These are phyloP conservation scores for Trichomonas vaginalis DNA, from an alignment of 208 protist genomes.

Conservation along the genomic window DNA sequence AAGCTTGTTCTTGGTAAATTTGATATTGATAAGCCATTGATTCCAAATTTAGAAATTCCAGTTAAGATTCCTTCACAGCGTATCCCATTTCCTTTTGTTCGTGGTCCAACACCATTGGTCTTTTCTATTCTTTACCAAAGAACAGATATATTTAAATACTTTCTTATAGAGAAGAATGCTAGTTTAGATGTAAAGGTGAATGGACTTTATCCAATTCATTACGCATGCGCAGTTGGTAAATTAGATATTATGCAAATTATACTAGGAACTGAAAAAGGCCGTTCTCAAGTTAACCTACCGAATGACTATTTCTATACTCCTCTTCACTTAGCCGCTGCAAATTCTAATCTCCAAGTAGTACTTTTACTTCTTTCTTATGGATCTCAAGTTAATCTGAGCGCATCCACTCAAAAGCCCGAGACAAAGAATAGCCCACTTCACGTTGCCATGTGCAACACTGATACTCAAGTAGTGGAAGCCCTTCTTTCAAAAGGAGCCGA, in stretches of 20 bases:
- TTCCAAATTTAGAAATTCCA: neutral
- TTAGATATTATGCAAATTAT: neutral
- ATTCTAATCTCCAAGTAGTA: neutral
- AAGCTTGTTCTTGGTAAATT: neutral
- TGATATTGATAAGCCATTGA: neutral
- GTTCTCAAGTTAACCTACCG: neutral
- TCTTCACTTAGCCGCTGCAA: neutral
- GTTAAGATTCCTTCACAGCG: neutral
- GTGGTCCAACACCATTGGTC: neutral
- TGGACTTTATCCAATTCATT: neutral
- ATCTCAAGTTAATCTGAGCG: neutral
- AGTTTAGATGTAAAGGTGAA: neutral
- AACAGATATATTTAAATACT: slow-evolving; percentile 1
- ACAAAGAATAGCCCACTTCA: neutral
- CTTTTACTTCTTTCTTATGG: neutral
- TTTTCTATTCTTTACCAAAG: neutral
- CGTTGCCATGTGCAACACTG: neutral
- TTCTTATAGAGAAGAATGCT: neutral
- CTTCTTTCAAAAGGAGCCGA: neutral
- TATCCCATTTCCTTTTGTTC: neutral
- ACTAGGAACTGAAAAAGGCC: neutral
- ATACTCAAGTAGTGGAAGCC: neutral
- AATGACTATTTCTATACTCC: neutral
- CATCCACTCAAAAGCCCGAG: neutral
- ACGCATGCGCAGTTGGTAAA: neutral